These are phyloP conservation scores for Litsea cubeba DNA, from an alignment of 164 flowering plant genomes.

Conservation along the genomic window DNA sequence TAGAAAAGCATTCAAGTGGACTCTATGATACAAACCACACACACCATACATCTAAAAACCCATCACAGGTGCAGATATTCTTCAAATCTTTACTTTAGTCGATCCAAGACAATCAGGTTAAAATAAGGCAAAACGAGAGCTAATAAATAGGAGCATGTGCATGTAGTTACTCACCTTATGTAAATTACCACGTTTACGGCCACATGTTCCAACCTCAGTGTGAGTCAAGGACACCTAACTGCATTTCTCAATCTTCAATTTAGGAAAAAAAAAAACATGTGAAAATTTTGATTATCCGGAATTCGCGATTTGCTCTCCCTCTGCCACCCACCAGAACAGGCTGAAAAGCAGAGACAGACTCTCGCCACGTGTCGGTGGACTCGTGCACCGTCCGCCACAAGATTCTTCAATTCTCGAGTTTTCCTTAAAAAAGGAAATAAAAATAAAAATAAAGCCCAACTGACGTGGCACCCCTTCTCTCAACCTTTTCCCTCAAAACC, in stretches of 20 bases:
- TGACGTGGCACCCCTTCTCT: conserved; percentile 23
- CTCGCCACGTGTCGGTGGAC: too few species aligned
- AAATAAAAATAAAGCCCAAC: neutral
- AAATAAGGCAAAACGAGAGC: neutral
- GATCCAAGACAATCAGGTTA: too few species aligned
- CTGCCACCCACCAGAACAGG: neutral
- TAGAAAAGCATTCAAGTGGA: too few species aligned
- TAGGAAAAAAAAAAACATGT: too few species aligned
- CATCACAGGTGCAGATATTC: too few species aligned
- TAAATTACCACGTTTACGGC: neutral
- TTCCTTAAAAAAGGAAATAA: conserved; percentile 12
- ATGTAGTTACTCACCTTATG: neutral
- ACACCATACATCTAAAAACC: too few species aligned
- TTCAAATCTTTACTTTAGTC: too few species aligned
- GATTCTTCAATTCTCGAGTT: conserved; percentile 34
- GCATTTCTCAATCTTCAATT: too few species aligned
- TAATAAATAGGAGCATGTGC: neutral
- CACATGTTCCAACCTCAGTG: neutral
- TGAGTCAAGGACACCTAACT: neutral
- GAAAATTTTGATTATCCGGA: neutral
- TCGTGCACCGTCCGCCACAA: conserved; percentile 44
- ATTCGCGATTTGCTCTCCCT: neutral
- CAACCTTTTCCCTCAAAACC: conserved; percentile 13
- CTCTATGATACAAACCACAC: too few species aligned
- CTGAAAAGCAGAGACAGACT: conserved; percentile 1